Percentiles rank a stretch among this genome's conserved stretches.
These are phyloP conservation scores for Irpex lacteus DNA, from an alignment of 1,284 basidiomycete species.

Conservation along the genomic window DNA sequence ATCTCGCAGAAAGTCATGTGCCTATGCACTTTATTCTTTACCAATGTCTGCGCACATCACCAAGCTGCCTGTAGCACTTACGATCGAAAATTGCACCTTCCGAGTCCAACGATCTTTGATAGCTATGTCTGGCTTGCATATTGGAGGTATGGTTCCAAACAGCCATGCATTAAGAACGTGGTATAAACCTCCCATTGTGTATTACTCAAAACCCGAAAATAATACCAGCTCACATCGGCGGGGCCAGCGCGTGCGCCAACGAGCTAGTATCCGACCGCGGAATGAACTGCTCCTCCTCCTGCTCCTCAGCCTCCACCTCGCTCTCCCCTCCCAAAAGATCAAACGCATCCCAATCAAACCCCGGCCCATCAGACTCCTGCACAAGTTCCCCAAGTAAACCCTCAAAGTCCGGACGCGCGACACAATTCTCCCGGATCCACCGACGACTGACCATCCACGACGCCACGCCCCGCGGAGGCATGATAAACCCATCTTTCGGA, in stretches of 20 bases:
- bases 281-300: conserved; percentile 15
- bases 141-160: too few species aligned
- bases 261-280: conserved; percentile 26
- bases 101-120: too few species aligned
- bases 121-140: too few species aligned
- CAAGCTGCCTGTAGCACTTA: too few species aligned
- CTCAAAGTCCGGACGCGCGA: conserved; percentile 43
- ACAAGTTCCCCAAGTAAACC: conserved; percentile 41
- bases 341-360: conserved; percentile 47
- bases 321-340: conserved; percentile 55
- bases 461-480: conserved; percentile 61
- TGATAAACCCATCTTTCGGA: conserved; percentile 50
- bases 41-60: too few species aligned
- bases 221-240: not conserved
- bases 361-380: conserved; percentile 35
- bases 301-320: conserved; percentile 35
- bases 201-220: too few species aligned
- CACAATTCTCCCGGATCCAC: conserved; percentile 47
- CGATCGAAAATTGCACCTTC: too few species aligned
- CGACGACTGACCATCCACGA: conserved; percentile 74
- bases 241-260: conserved; percentile 23
- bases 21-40: too few species aligned
- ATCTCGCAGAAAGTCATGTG: too few species aligned
- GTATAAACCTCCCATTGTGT: too few species aligned
- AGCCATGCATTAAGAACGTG: too few species aligned